phyloP scores from a whole-genome alignment of 208 protist species.

The Trypanosoma rangeli region DNA sequence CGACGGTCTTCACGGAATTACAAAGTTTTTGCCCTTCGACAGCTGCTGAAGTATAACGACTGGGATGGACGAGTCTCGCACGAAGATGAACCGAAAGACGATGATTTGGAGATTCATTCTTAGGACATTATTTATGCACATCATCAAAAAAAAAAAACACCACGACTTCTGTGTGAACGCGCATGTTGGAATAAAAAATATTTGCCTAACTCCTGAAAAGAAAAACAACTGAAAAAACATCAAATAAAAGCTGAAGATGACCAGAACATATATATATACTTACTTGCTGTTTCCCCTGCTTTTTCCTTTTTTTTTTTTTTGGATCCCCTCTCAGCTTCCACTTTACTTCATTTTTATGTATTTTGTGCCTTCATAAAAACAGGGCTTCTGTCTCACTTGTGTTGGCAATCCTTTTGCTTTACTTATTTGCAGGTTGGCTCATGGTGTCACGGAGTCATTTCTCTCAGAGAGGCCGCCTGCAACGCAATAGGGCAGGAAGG shows the following conservation, averaged over 20 bases:
- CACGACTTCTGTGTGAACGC: no score
- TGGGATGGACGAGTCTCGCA: constrained; percentile 54
- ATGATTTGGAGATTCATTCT: constrained; percentile 59
- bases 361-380: background rate
- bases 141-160: constrained; percentile 26
- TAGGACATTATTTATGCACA: constrained; percentile 51
- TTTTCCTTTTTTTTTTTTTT: background rate
- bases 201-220: no score
- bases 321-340: background rate
- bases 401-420: background rate
- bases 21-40: constrained; percentile 71
- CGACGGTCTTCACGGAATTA: constrained; percentile 39
- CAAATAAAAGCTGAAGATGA: background rate
- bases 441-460: background rate
- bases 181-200: no score
- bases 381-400: background rate
- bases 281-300: background rate
- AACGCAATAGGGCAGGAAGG: background rate
- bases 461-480: background rate
- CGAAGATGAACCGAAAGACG: constrained; percentile 39
- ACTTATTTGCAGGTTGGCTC: background rate
- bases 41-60: constrained; percentile 68
- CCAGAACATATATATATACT: constrained; percentile 1
- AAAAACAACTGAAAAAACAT: background rate
- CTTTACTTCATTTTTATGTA: background rate